phyloP scores from a whole-genome alignment of 768 basidiomycete species.

The Boletus huronensis region DNA sequence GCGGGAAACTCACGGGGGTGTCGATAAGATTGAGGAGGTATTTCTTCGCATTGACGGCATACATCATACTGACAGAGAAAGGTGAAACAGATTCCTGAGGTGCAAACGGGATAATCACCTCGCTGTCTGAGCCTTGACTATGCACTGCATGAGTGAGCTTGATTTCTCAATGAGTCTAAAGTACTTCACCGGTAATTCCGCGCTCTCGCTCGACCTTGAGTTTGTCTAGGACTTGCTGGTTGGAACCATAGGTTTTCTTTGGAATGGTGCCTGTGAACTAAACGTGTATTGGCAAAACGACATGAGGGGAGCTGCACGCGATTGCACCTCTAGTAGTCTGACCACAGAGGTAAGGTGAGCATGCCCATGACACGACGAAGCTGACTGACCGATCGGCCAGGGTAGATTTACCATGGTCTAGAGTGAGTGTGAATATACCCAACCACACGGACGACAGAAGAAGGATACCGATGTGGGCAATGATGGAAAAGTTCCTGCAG shows the following conservation, averaged over 20 bases:
- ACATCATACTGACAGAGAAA: constrained; percentile 63
- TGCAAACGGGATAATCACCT: constrained; percentile 44
- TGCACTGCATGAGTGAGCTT: neutral
- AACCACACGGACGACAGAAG: neutral
- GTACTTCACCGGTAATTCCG: constrained; percentile 78
- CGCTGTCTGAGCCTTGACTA: constrained; percentile 95
- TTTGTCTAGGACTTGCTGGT: constrained; percentile 87
- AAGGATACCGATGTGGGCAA: constrained; percentile 82
- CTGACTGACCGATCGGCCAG: constrained; percentile 73
- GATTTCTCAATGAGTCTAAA: neutral
- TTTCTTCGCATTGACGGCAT: constrained; percentile 47
- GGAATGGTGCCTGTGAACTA: constrained; percentile 88
- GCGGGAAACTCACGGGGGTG: constrained; percentile 63
- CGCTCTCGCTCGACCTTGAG: constrained; percentile 96
- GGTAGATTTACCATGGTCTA: constrained; percentile 95
- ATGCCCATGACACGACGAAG: neutral
- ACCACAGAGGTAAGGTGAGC: constrained; percentile 2
- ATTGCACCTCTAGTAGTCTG: constrained; percentile 69
- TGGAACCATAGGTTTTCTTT: constrained; percentile 58
- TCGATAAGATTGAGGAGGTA: constrained; percentile 94
- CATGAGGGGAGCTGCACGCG: neutral
- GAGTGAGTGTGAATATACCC: constrained; percentile 2
- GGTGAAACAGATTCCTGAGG: constrained; percentile 2
- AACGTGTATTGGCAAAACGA: constrained; percentile 14
- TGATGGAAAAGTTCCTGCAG: constrained; percentile 87